Base-by-base conservation (phyloP, 176 grass and related monocot genomes). In the Paspalum vaginatum region DNA sequence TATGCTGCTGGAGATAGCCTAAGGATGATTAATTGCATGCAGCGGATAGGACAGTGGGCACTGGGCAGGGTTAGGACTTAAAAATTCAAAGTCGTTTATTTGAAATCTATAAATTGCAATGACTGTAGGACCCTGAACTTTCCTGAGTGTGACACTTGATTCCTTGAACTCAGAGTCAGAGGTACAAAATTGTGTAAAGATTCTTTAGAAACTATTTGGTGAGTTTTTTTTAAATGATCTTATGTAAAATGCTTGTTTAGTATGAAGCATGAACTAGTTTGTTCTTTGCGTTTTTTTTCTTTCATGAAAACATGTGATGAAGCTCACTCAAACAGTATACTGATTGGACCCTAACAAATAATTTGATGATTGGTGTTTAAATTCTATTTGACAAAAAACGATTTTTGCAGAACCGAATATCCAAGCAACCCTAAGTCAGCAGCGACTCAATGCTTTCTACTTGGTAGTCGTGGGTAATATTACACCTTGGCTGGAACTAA, bases 371-470 rank as follows among this genome's bases (percentile, higher is more conserved):
- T 37, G 0, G 12, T 42, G 14, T 45, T 75, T 76, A 61, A 76
- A 61, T 5, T 61, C 22, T 44, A 60, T 60, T 47, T 52, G 55
- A 46, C 55, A 18, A 47, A 74, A 24, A 7, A 4, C 14, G 17
- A 0, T 61, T 61, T 61, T 76, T 46, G 74, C 17, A 46, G 26
- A 58, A 16, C 7, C 17, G 58, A 76, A 76, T 46, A 76, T 47
- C 40, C 56, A 61, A 27, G 55, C 22, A 47, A 61, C 40, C 68
- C 42, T 27, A 45, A 62, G 16, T 63, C 45, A 83, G 16, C 39
- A 74, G 9, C 22, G 0, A 37, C 53, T 17, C 37, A 44, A 40
- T 61, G 12, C 38, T 58, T 21, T 50, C 46, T 73, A 52, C 21
- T 20, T 26, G 20, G 7, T 79, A 56, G 43, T 57, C 6, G 24